Conservation (phyloP, 129 eudicot species). For the Ambrosia artemisiifolia region DNA sequence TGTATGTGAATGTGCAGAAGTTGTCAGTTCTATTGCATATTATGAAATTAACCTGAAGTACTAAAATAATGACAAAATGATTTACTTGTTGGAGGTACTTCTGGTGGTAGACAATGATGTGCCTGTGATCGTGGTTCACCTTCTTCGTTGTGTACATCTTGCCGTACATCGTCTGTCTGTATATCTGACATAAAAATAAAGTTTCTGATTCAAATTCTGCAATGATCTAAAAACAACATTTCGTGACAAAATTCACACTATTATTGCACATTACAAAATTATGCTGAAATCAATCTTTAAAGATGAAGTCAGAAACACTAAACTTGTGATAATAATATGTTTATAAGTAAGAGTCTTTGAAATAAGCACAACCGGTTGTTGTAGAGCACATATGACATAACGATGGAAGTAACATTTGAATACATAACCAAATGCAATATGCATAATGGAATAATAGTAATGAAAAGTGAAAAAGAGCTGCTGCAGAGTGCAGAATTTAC, state of each 20-base stretch:
- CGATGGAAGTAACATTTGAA: background rate
- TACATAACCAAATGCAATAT: background rate
- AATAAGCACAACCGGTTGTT: background rate
- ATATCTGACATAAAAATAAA: slow-evolving; percentile 23
- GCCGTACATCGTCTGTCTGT: slow-evolving; percentile 22
- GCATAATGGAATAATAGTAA: background rate
- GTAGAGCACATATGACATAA: background rate
- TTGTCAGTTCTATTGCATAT: background rate
- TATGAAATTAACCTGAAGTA: slow-evolving; percentile 7
- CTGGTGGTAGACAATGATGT: slow-evolving; percentile 10
- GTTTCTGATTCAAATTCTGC: background rate
- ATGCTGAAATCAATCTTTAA: slow-evolving; percentile 2
- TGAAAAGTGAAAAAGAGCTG: background rate
- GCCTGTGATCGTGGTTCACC: slow-evolving; percentile 46
- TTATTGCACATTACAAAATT: background rate
- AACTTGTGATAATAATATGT: background rate
- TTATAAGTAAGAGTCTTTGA: background rate
- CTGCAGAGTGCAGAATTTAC: slow-evolving; percentile 4
- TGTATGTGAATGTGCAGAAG: background rate
- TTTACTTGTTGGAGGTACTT: slow-evolving; percentile 28
- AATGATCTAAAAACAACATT: background rate
- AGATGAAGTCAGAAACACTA: background rate
- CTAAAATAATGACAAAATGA: background rate
- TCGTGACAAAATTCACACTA: background rate
- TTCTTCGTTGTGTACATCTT: slow-evolving; percentile 32